phyloP scores from a whole-genome alignment of 2,329 filamentous ascomycete genomes.

The Ceratocystis cubensis region DNA sequence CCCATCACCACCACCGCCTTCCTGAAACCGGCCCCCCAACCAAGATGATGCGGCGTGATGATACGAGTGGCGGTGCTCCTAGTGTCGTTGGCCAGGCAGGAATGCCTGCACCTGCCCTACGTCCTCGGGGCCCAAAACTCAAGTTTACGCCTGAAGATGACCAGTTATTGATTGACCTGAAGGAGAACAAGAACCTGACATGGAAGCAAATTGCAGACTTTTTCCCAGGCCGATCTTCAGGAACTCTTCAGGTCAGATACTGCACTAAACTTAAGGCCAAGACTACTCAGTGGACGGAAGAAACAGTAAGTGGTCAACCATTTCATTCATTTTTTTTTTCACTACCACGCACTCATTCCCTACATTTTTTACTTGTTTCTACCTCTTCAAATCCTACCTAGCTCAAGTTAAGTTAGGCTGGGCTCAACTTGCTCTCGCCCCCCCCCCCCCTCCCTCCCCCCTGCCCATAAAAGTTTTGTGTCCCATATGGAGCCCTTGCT shows the following conservation, averaged over 20 bases:
- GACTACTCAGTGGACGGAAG: constrained; percentile 84
- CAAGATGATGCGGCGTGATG: constrained; percentile 52
- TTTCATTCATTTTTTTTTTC: neutral
- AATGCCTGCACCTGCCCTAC: constrained; percentile 71
- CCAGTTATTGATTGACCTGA: constrained; percentile 72
- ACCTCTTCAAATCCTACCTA: neutral
- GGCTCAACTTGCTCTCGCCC: neutral
- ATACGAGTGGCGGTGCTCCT: constrained; percentile 48
- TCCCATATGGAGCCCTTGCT: neutral
- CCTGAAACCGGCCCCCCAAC: constrained; percentile 59
- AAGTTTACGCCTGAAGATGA: constrained; percentile 94
- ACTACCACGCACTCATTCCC: neutral
- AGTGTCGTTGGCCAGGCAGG: constrained; percentile 76
- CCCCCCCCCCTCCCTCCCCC: neutral
- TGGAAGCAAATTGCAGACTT: constrained; percentile 98
- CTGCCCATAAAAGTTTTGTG: neutral
- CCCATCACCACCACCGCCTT: constrained; percentile 71
- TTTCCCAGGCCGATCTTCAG: constrained; percentile 80
- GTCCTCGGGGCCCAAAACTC: constrained; percentile 75
- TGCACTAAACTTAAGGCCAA: constrained; percentile 93
- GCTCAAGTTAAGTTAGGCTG: neutral
- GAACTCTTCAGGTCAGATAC: constrained; percentile 84
- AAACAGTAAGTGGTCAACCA: constrained; percentile 54
- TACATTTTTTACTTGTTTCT: neutral
- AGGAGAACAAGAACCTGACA: constrained; percentile 86